Conservation (phyloP, 371 early-diverging fungal species). For the Chytridium lagenaria region DNA sequence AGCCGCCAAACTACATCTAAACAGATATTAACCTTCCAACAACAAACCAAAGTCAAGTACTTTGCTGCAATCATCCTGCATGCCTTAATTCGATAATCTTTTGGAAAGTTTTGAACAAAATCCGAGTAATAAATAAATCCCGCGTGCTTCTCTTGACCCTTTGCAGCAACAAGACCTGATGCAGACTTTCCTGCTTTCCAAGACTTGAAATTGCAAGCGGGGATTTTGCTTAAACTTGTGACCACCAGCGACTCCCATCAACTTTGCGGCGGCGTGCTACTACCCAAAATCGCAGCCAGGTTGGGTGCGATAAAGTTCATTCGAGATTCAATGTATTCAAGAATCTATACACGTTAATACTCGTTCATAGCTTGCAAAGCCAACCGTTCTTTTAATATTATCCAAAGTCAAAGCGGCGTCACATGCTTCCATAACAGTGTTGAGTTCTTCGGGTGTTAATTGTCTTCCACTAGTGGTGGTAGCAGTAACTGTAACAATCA, state of each 20-base stretch:
- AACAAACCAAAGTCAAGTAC: conserved; percentile 43
- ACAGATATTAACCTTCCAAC: neutral
- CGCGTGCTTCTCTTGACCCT: conserved; percentile 72
- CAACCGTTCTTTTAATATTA: conserved; percentile 63
- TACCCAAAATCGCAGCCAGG: conserved; percentile 85
- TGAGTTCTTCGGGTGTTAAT: conserved; percentile 67
- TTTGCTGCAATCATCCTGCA: conserved; percentile 84
- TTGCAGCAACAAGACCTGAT: conserved; percentile 69
- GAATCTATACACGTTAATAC: no score
- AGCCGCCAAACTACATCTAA: conserved; percentile 71
- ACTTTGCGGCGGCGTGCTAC: conserved; percentile 86
- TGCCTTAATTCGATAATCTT: conserved; percentile 80
- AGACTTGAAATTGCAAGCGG: conserved; percentile 87
- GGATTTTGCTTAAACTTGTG: conserved; percentile 83
- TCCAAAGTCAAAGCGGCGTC: conserved; percentile 81
- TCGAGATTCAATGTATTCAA: conserved; percentile 89
- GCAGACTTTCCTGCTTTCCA: conserved; percentile 54
- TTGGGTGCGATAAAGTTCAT: conserved; percentile 96
- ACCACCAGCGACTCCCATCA: conserved; percentile 95
- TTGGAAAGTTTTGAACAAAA: conserved; percentile 69
- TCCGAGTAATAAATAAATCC: conserved; percentile 85
- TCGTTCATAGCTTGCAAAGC: no score
- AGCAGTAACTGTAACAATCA: conserved; percentile 93
- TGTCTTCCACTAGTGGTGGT: conserved; percentile 79
- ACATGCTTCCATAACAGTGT: conserved; percentile 79